Evolutionary conservation across 2,329 filamentous ascomycete genomes (phyloP).

Genomic region (Blastomyces emzantsi): DNA sequence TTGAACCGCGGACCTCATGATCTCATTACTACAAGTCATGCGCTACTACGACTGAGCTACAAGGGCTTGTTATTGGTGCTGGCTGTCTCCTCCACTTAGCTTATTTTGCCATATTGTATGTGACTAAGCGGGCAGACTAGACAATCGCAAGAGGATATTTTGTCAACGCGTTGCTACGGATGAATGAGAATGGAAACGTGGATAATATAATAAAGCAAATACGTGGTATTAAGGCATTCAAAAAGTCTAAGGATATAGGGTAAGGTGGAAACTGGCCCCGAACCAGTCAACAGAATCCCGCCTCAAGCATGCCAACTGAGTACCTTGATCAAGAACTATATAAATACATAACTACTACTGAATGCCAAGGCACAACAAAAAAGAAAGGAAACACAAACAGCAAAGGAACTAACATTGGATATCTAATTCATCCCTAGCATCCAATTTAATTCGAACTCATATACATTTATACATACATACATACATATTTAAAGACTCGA

Average conservation of each 20-base stretch:
- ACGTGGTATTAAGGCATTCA: too few species aligned
- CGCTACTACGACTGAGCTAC: constrained; percentile 7
- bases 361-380: not conserved
- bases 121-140: not conserved
- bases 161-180: too few species aligned
- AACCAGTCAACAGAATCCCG: too few species aligned
- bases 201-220: not conserved
- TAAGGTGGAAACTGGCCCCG: not conserved
- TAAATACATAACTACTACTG: not conserved
- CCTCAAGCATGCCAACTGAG: too few species aligned
- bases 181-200: not conserved
- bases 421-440: not conserved
- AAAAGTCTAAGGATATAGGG: not conserved
- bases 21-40: constrained; percentile 3
- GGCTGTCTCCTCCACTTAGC: not conserved
- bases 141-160: too few species aligned
- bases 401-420: not conserved
- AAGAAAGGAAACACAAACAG: not conserved
- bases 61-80: not conserved
- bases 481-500: constrained; percentile 39
- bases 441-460: not conserved
- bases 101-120: not conserved
- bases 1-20: constrained; percentile 7
- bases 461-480: not conserved
- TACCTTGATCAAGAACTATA: too few species aligned